phyloP scores from a whole-genome alignment of 2,329 filamentous ascomycete genomes.

The Fusarium tricinctum region DNA sequence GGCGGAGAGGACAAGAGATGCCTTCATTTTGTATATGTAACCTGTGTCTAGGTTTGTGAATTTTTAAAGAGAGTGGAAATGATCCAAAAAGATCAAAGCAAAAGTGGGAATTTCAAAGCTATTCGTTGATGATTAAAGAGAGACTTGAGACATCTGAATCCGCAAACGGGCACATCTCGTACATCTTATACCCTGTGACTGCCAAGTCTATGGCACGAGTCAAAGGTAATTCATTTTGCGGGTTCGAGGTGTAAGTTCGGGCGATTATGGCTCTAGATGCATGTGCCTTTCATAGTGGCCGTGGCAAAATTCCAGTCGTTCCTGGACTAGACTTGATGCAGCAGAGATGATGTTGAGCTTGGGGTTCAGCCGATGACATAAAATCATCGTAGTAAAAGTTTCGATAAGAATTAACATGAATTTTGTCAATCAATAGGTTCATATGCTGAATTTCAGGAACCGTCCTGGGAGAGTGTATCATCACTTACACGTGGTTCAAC shows the following conservation, averaged over 20 bases:
- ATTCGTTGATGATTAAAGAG: slow-evolving; percentile 24
- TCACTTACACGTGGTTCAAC: neutral
- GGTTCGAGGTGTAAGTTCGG: slow-evolving; percentile 9
- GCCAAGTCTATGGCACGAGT: too few relatives aligned
- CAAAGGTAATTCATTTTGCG: neutral
- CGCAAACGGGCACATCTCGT: slow-evolving; percentile 7
- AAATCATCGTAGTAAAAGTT: fast-evolving
- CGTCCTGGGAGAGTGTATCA: neutral
- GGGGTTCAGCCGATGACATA: neutral
- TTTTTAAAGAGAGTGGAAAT: slow-evolving; percentile 28
- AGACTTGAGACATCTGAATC: slow-evolving; percentile 23
- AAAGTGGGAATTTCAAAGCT: slow-evolving; percentile 18
- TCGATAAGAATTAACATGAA: neutral
- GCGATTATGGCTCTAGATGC: slow-evolving; percentile 29
- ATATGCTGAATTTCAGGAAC: too few relatives aligned
- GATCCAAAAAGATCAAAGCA: slow-evolving; percentile 18
- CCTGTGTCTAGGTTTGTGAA: neutral
- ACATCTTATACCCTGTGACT: slow-evolving; percentile 22
- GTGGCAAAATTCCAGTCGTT: slow-evolving; percentile 40
- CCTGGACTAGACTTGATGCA: slow-evolving; percentile 35
- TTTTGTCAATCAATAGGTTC: too few relatives aligned
- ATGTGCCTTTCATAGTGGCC: neutral
- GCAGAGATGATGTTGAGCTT: neutral
- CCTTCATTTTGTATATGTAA: slow-evolving; percentile 34
- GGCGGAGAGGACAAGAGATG: slow-evolving; percentile 21